Evolutionary conservation across 495 filamentous ascomycete genomes (phyloP).

Genomic region (Barbatosphaeria neglecta): DNA sequence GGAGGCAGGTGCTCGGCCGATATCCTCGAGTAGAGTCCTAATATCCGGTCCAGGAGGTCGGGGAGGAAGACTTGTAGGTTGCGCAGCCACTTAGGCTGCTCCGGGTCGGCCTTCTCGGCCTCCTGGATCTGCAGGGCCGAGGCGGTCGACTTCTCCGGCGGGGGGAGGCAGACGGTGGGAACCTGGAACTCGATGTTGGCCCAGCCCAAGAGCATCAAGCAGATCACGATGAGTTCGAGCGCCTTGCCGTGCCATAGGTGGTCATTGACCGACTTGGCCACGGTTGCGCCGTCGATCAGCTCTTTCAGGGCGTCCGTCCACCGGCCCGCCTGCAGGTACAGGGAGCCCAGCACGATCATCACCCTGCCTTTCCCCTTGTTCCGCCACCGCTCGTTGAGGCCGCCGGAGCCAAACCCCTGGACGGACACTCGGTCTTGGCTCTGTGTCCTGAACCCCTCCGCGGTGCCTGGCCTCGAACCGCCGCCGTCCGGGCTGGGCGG

Average conservation of each 20-base stretch:
- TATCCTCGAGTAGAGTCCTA: conserved; percentile 72
- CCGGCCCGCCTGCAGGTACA: conserved; percentile 79
- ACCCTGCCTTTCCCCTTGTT: conserved; percentile 75
- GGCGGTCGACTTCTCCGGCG: conserved; percentile 31
- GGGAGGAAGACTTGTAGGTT: conserved; percentile 30
- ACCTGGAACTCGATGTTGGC: conserved; percentile 79
- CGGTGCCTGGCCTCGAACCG: conserved; percentile 17
- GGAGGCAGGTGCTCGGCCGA: conserved; percentile 73
- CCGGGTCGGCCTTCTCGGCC: conserved; percentile 25
- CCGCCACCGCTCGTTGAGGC: conserved; percentile 60
- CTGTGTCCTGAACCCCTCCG: conserved; percentile 29
- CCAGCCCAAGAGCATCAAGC: conserved; percentile 76
- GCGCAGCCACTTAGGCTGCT: conserved; percentile 31
- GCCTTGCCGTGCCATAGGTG: conserved; percentile 96
- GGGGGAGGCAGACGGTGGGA: conserved; percentile 35
- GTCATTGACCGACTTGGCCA: conserved; percentile 72
- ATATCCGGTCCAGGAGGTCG: conserved; percentile 63
- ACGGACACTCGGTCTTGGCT: conserved; percentile 74
- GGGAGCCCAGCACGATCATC: conserved; percentile 67
- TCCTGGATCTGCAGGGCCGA: conserved; percentile 35
- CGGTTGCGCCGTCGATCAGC: conserved; percentile 64
- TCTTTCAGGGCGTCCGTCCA: conserved; percentile 86
- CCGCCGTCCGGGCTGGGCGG: conserved; percentile 23
- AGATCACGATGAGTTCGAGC: conserved; percentile 72
- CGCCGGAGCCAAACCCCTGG: conserved; percentile 68